phyloP scores from a whole-genome alignment of 2,329 filamentous ascomycete genomes.

The Talaromyces islandicus region DNA sequence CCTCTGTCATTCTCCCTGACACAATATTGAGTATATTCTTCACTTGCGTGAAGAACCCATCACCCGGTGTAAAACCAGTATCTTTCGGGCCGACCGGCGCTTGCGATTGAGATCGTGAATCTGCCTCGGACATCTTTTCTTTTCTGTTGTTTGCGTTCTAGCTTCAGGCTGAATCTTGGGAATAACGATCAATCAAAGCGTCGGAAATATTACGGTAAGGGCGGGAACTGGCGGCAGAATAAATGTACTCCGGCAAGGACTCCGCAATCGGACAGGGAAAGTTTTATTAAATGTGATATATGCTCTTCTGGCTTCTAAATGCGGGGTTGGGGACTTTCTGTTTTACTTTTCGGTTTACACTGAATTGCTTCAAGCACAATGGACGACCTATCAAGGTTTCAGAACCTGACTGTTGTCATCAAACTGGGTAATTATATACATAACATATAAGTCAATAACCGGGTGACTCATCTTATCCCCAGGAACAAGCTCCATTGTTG shows the following conservation, averaged over 20 bases:
- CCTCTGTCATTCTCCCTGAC: constrained; percentile 62
- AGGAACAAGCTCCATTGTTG: constrained; percentile 99
- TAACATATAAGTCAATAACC: neutral
- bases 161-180: neutral
- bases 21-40: constrained; percentile 81
- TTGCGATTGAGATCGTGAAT: neutral
- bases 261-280: constrained; percentile 4
- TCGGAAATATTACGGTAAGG: neutral
- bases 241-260: constrained; percentile 2
- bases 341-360: neutral
- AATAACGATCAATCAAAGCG: neutral
- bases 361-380: constrained; percentile 12
- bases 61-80: constrained; percentile 33
- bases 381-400: constrained; percentile 20
- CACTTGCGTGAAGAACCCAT: constrained; percentile 53
- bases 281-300: neutral
- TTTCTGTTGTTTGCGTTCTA: neutral
- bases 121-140: constrained; percentile 8
- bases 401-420: constrained; percentile 32
- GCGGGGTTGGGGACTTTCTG: neutral
- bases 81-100: constrained; percentile 18
- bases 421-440: constrained; percentile 26
- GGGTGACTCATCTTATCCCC: constrained; percentile 14
- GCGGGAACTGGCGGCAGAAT: constrained; percentile 9
- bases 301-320: neutral